Conservation (phyloP, 805 yeast species). For the Barnettozyma sucrosica region DNA sequence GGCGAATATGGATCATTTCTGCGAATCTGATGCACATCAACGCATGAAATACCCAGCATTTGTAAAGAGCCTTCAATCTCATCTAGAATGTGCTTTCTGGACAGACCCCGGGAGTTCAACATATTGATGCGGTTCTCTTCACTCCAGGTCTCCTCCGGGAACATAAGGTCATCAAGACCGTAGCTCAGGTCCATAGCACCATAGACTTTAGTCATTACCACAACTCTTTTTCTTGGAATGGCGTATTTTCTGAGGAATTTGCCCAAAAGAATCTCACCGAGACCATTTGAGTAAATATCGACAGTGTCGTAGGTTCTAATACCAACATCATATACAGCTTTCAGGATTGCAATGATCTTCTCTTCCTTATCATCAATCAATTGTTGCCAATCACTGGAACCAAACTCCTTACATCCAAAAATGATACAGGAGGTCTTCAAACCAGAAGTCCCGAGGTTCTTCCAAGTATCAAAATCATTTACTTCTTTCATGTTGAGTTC, state of each 20-base stretch:
- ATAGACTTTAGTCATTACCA: slow-evolving; percentile 42
- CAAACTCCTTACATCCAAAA: slow-evolving; percentile 47
- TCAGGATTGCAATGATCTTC: slow-evolving; percentile 36
- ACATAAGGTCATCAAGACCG: not conserved
- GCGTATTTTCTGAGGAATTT: slow-evolving; percentile 45
- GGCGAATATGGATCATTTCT: slow-evolving; percentile 41
- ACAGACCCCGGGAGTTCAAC: slow-evolving; percentile 33
- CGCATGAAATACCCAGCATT: slow-evolving; percentile 37
- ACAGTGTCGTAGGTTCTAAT: slow-evolving; percentile 47
- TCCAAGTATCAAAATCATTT: slow-evolving; percentile 8
- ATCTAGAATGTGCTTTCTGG: slow-evolving; percentile 42
- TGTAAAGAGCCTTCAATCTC: slow-evolving; percentile 35
- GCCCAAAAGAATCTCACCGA: slow-evolving; percentile 43
- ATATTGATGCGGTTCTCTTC: slow-evolving; percentile 3
- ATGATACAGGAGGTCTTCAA: slow-evolving; percentile 42
- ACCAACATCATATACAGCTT: slow-evolving; percentile 40
- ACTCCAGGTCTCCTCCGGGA: not conserved
- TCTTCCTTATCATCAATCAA: slow-evolving; percentile 45
- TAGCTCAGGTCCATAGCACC: slow-evolving; percentile 11
- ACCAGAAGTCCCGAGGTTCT: slow-evolving; percentile 38
- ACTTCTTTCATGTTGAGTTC: too few species aligned
- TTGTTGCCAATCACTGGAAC: slow-evolving; percentile 30
- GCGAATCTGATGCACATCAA: slow-evolving; percentile 49
- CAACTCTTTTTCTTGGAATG: slow-evolving; percentile 47
- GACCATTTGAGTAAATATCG: slow-evolving; percentile 41